Evolutionary conservation across 2,329 filamentous ascomycete genomes (phyloP), one percentile per base, ranked within the genome.

Genomic region (Uncinocarpus reesii): DNA sequence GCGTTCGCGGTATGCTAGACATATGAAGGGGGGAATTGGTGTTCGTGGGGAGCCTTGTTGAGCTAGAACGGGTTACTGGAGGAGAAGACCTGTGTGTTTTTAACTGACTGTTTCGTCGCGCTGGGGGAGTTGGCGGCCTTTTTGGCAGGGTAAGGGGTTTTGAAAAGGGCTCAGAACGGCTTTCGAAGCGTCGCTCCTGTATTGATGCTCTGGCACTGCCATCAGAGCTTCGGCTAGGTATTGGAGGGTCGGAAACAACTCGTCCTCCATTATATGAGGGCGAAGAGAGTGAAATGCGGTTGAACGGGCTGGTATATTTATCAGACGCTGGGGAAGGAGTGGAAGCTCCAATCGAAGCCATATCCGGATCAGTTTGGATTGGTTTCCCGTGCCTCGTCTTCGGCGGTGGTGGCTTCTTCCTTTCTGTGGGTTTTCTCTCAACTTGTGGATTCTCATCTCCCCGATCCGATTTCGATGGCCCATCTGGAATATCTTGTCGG

Each of bases 321-420:
- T 42, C 28, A 3, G 26, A 32, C 28, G 35, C 37, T 15, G 46
- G 7, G 6, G 29, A 18, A 4, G 11, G 29, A 8, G 10, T 15
- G 26, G 29, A 21, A 24, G 29, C 29, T 43, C 42, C 48, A 35
- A 38, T 32, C 28, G 46, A 15, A 32, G 44, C 43, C 29, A 42
- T 7, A 20, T 36, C 31, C 10, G 29, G 40, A 56, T 50, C 58
- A 53, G 57, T 42, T 54, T 52, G 3, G 58, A 55, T 38, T 49
- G 56, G 42, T 64, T 83, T 89, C 3, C 86, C 86, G 66, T 89
- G 84, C 47, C 84, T 79, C 44, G 83, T 87, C 60, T 77, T 86
- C 8, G 84, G 84, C 5, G 83, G 83, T 4, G 85, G 84, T 11
- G 83, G 83, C 53, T 78, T 78, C 64, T 78, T 80, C 60, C 82